These are phyloP conservation scores for Zygoascus sp. DNA, from an alignment of 1,139 yeast genomes.

Conservation along the genomic window DNA sequence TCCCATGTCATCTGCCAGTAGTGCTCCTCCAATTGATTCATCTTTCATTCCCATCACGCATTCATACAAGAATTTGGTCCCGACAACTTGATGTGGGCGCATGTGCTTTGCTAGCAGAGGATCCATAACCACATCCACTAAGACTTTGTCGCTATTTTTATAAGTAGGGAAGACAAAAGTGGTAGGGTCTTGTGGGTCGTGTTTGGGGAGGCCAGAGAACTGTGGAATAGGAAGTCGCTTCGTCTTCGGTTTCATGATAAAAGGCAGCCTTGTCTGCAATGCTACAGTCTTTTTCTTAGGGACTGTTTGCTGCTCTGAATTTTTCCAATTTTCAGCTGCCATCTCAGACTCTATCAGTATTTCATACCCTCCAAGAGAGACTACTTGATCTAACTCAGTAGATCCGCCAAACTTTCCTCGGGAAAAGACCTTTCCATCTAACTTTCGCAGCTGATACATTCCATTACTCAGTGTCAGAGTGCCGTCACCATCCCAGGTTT, in stretches of 20 bases:
- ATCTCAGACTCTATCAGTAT: constrained; percentile 46
- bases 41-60: constrained; percentile 67
- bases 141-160: background rate
- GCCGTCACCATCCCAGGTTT: constrained; percentile 97
- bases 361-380: constrained; percentile 50
- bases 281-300: background rate
- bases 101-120: constrained; percentile 53
- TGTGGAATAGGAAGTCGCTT: background rate
- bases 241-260: background rate
- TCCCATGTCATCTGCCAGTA: constrained; percentile 97
- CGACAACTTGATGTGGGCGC: constrained; percentile 83
- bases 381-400: constrained; percentile 40
- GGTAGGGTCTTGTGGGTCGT: constrained; percentile 39
- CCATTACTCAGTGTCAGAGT: constrained; percentile 36
- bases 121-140: constrained; percentile 62
- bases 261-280: background rate
- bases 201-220: constrained; percentile 32
- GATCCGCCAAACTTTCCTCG: constrained; percentile 17
- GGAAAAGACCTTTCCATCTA: constrained; percentile 23
- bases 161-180: constrained; percentile 47
- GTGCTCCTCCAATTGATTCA: constrained; percentile 62
- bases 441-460: constrained; percentile 22
- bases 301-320: background rate
- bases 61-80: constrained; percentile 73
- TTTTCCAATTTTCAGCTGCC: constrained; percentile 1